Conservation (phyloP, 177 flowering plant genomes). For the Vitis hybrid region DNA sequence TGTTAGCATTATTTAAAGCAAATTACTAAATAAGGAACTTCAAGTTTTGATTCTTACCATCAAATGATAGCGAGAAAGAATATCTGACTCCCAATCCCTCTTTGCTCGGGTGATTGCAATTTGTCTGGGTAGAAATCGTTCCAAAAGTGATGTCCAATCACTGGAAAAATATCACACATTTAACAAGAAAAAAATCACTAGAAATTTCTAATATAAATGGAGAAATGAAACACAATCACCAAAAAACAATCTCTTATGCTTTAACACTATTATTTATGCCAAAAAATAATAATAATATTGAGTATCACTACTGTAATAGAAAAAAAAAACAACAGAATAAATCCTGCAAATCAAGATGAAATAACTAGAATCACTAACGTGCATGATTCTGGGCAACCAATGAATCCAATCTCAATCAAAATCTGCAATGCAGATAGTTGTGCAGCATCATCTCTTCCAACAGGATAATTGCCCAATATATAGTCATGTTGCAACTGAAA, state of each 20-base stretch:
- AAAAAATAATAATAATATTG: background rate
- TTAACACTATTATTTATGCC: background rate
- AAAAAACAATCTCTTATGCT: background rate
- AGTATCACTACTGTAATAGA: background rate
- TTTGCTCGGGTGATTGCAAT: conserved; percentile 92
- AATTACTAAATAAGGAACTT: background rate
- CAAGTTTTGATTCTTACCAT: conserved; percentile 53
- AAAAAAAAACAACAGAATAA: background rate
- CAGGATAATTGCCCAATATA: conserved; percentile 95
- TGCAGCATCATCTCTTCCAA: conserved; percentile 98
- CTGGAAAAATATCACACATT: conserved; percentile 32
- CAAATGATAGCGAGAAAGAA: conserved; percentile 74
- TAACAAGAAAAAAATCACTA: background rate
- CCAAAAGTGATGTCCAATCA: conserved; percentile 95
- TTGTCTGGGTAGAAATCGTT: conserved; percentile 90
- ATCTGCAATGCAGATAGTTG: conserved; percentile 95
- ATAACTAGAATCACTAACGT: conserved; percentile 51
- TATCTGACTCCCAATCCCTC: conserved; percentile 93
- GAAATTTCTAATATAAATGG: background rate
- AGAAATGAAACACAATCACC: conserved; percentile 1
- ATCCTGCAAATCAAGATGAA: background rate
- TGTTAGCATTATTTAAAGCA: background rate
- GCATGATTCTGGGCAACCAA: conserved; percentile 75
- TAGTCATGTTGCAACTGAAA: conserved; percentile 98
- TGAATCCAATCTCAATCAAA: conserved; percentile 87